phyloP scores from a whole-genome alignment of 2,329 filamentous ascomycete species.

The Ceratocystis variospora region DNA sequence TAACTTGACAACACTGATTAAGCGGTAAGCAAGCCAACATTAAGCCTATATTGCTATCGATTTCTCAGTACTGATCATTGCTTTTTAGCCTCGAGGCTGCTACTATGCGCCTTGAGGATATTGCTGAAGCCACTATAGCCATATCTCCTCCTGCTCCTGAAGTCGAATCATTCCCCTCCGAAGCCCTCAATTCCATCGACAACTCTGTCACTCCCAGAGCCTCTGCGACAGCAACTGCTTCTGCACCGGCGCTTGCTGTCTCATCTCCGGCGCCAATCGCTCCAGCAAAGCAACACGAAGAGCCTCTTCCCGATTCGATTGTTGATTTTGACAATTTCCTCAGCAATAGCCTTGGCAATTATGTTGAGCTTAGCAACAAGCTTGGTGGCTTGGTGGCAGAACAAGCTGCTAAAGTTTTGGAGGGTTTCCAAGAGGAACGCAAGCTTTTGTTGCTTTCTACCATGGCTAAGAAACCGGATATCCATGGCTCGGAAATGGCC shows the following conservation, averaged over 20 bases:
- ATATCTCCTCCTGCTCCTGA: slow-evolving; percentile 36
- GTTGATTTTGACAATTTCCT: slow-evolving; percentile 79
- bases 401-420: slow-evolving; percentile 48
- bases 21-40: slow-evolving; percentile 53
- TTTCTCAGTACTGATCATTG: not conserved
- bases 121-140: slow-evolving; percentile 63
- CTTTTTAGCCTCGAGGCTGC: slow-evolving; percentile 76
- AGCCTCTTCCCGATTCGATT: slow-evolving; percentile 60
- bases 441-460: slow-evolving; percentile 78
- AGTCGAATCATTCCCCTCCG: slow-evolving; percentile 23
- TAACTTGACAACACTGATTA: slow-evolving; percentile 93
- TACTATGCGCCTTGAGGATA: slow-evolving; percentile 90
- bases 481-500: slow-evolving; percentile 43
- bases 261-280: slow-evolving; percentile 29
- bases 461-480: slow-evolving; percentile 82
- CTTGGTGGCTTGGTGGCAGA: slow-evolving; percentile 66
- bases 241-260: slow-evolving; percentile 18
- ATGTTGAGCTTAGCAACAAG: slow-evolving; percentile 61
- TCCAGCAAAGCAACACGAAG: slow-evolving; percentile 30
- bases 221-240: slow-evolving; percentile 18
- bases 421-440: slow-evolving; percentile 70
- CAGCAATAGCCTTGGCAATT: slow-evolving; percentile 57
- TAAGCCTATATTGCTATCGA: not conserved
- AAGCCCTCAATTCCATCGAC: not conserved
- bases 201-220: not conserved